Evolutionary conservation across 2,329 filamentous ascomycete species (phyloP).

Genomic region (Claviceps cyperi): DNA sequence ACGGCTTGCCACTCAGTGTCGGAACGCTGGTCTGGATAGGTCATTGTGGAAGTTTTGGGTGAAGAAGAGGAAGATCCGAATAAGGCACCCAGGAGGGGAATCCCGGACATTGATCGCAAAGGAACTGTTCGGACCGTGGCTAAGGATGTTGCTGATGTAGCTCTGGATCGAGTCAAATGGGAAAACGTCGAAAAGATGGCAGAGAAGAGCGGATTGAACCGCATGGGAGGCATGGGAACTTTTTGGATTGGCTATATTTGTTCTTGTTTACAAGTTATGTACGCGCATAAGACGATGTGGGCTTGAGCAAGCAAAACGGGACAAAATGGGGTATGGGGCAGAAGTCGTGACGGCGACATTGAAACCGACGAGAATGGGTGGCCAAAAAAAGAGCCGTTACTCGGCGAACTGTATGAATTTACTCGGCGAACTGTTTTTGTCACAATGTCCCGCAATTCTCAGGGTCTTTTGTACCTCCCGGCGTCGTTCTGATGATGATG

Average conservation of each 20-base stretch:
- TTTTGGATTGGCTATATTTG: not conserved
- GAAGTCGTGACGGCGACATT: no score
- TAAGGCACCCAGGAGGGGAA: slow-evolving; percentile 65
- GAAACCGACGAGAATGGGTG: no score
- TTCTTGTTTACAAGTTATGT: not conserved
- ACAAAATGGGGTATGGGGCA: no score
- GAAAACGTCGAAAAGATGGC: slow-evolving; percentile 34
- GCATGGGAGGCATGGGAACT: slow-evolving; percentile 26
- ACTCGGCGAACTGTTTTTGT: no score
- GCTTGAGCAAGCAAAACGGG: not conserved
- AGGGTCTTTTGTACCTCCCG: no score
- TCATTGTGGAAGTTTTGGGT: slow-evolving; percentile 42
- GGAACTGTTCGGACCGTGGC: slow-evolving; percentile 14
- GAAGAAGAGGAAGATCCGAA: slow-evolving; percentile 50
- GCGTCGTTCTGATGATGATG: not conserved
- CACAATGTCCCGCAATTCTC: no score
- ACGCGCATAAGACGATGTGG: not conserved
- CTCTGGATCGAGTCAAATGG: slow-evolving; percentile 23
- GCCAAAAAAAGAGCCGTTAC: no score
- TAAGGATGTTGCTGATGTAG: slow-evolving; percentile 9
- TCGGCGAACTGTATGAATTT: no score
- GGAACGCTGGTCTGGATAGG: slow-evolving; percentile 66
- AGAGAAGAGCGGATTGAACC: slow-evolving; percentile 32
- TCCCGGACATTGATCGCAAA: slow-evolving; percentile 52
- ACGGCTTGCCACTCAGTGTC: slow-evolving; percentile 83